These are phyloP conservation scores for Antrodiella citrinella DNA, from an alignment of 768 basidiomycete species.

Conservation along the genomic window DNA sequence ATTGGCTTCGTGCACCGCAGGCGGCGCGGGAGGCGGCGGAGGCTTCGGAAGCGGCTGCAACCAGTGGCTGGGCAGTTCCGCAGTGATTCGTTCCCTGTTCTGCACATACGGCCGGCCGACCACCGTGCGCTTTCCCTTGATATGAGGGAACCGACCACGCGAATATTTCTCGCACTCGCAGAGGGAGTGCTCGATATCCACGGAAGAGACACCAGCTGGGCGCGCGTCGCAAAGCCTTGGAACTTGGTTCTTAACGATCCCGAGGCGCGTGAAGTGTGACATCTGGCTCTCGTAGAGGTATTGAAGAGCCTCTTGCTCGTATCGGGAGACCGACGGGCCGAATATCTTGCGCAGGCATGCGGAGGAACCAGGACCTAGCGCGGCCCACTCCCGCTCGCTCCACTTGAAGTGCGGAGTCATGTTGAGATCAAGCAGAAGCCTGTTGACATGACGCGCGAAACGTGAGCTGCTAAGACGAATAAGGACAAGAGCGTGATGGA, in stretches of 20 bases:
- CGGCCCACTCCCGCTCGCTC: constrained; percentile 60
- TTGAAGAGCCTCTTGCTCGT: constrained; percentile 52
- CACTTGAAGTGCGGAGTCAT: constrained; percentile 42
- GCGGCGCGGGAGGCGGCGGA: constrained; percentile 4
- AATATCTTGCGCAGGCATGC: constrained; percentile 69
- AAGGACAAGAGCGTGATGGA: constrained; percentile 17
- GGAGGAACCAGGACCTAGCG: constrained; percentile 57
- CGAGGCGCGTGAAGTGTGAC: constrained; percentile 53
- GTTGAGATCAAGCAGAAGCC: constrained; percentile 29
- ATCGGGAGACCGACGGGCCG: constrained; percentile 29
- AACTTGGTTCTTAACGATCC: constrained; percentile 20
- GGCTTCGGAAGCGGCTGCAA: constrained; percentile 5
- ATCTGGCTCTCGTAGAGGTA: constrained; percentile 56
- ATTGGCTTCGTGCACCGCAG: constrained; percentile 13
- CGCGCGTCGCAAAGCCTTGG: constrained; percentile 16
- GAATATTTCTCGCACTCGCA: constrained; percentile 79
- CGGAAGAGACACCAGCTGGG: constrained; percentile 38
- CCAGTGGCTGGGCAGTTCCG: constrained; percentile 20
- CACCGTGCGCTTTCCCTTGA: constrained; percentile 30
- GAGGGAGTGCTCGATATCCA: constrained; percentile 71
- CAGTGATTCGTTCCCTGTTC: constrained; percentile 16
- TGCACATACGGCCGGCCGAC: constrained; percentile 20
- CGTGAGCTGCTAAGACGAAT: neutral
- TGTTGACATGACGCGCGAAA: constrained; percentile 11
- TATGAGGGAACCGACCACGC: constrained; percentile 42